Conservation (phyloP, 1,284 basidiomycete genomes). For the Ceratobasidium sp. region DNA sequence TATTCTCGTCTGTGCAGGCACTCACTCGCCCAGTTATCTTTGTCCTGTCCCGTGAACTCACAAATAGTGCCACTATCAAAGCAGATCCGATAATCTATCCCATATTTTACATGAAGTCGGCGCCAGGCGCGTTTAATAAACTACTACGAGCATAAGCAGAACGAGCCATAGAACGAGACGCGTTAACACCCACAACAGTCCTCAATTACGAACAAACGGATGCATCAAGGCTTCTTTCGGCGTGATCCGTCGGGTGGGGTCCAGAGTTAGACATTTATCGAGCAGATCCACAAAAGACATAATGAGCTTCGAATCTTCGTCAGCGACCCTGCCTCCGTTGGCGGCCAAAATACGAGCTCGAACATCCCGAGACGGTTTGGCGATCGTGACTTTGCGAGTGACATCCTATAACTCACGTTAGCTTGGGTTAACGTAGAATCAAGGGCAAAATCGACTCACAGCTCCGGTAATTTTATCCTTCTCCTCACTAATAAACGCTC, state of each 20-base stretch:
- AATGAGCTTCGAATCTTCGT: slow-evolving; percentile 90
- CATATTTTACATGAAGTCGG: too few relatives aligned
- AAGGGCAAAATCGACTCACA: slow-evolving; percentile 71
- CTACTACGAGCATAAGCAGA: too few relatives aligned
- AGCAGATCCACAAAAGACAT: slow-evolving; percentile 89
- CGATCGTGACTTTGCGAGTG: slow-evolving; percentile 82
- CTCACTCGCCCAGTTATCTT: not conserved
- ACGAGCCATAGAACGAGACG: too few relatives aligned
- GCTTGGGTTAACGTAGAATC: too few relatives aligned
- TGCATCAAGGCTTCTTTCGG: slow-evolving; percentile 90
- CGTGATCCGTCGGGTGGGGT: slow-evolving; percentile 86
- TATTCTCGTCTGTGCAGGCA: not conserved
- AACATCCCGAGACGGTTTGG: slow-evolving; percentile 87
- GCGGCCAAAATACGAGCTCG: slow-evolving; percentile 85
- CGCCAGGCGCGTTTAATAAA: too few relatives aligned
- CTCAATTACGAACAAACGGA: slow-evolving; percentile 72
- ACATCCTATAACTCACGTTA: slow-evolving; percentile 85
- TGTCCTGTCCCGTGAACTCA: not conserved
- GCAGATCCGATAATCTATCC: too few relatives aligned
- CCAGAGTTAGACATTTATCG: slow-evolving; percentile 92
- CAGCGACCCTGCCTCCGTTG: slow-evolving; percentile 80
- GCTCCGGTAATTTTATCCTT: slow-evolving; percentile 84
- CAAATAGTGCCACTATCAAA: not conserved
- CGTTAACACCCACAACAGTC: not conserved
- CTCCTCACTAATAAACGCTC: slow-evolving; percentile 82